These are phyloP conservation scores for Daldinia vernicosa DNA, from an alignment of 495 filamentous ascomycete species.

Conservation along the genomic window DNA sequence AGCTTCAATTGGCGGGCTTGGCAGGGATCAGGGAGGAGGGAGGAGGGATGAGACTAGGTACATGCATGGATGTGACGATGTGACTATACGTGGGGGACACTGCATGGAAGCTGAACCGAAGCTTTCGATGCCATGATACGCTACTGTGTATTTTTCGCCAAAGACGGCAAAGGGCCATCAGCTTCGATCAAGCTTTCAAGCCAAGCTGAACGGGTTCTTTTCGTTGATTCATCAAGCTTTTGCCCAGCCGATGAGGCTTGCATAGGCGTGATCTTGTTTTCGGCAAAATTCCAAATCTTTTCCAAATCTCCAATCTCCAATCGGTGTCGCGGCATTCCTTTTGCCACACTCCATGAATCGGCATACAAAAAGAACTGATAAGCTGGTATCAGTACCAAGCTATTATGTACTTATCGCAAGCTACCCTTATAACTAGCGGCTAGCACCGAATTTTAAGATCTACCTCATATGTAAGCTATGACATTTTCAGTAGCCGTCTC, in stretches of 20 bases:
- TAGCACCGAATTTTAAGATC: constrained; percentile 7
- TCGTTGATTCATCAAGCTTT: constrained; percentile 28
- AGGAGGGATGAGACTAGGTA: background rate
- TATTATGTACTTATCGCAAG: background rate
- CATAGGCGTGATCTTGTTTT: constrained; percentile 30
- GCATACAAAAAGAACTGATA: background rate
- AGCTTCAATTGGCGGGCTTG: constrained; percentile 10
- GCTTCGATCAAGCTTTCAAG: constrained; percentile 25
- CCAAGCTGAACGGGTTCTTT: constrained; percentile 16
- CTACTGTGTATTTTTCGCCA: constrained; percentile 24
- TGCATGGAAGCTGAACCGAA: constrained; percentile 41
- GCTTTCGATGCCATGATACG: constrained; percentile 9
- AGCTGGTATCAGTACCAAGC: background rate
- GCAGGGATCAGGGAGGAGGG: too few relatives aligned
- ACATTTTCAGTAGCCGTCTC: constrained; percentile 31
- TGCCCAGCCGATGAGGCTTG: constrained; percentile 34
- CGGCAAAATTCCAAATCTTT: constrained; percentile 25
- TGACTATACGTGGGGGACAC: background rate
- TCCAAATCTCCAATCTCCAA: background rate
- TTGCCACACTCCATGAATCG: constrained; percentile 1
- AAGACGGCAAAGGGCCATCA: background rate
- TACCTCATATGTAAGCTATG: too few relatives aligned
- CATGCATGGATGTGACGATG: too few relatives aligned
- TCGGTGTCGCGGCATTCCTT: constrained; percentile 22
- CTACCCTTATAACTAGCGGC: background rate